phyloP scores from a whole-genome alignment of 176 grass and related monocot species.

The Ensete glaucum region DNA sequence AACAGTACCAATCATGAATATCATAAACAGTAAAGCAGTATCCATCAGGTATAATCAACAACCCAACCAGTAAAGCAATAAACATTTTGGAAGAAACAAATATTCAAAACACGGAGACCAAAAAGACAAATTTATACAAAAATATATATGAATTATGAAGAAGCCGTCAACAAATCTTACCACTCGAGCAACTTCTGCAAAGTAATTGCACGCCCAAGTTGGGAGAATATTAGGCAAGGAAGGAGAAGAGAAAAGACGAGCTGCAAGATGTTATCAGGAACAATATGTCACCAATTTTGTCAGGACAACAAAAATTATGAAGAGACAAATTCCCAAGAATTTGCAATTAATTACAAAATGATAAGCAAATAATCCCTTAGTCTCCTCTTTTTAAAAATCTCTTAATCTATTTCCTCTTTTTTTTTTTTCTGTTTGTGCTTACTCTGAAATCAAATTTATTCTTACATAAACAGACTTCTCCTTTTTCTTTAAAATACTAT shows the following conservation, averaged over 20 bases:
- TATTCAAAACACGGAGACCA: neutral
- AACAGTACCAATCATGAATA: neutral
- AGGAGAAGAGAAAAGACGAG: conserved; percentile 97
- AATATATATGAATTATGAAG: neutral
- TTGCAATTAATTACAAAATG: neutral
- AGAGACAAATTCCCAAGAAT: neutral
- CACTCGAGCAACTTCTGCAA: conserved; percentile 69
- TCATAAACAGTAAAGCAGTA: neutral
- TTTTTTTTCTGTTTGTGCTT: neutral
- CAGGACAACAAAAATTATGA: neutral
- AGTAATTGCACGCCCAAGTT: conserved; percentile 81
- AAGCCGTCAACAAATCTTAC: conserved; percentile 37
- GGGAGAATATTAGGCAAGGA: conserved; percentile 96
- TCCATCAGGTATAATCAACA: neutral
- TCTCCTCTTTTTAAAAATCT: neutral
- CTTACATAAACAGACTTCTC: too few species aligned
- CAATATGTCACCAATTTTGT: conserved; percentile 6
- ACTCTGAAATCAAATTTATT: too few species aligned
- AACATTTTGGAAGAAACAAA: neutral
- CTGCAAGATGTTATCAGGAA: conserved; percentile 40
- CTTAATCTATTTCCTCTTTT: neutral
- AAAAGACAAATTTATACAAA: neutral
- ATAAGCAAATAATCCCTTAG: neutral
- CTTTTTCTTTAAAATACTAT: neutral
- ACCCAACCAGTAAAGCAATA: neutral